Percentiles rank a stretch among this genome's conserved stretches.
phyloP scores from a whole-genome alignment of 768 basidiomycete genomes.

The Lentinula edodes region DNA sequence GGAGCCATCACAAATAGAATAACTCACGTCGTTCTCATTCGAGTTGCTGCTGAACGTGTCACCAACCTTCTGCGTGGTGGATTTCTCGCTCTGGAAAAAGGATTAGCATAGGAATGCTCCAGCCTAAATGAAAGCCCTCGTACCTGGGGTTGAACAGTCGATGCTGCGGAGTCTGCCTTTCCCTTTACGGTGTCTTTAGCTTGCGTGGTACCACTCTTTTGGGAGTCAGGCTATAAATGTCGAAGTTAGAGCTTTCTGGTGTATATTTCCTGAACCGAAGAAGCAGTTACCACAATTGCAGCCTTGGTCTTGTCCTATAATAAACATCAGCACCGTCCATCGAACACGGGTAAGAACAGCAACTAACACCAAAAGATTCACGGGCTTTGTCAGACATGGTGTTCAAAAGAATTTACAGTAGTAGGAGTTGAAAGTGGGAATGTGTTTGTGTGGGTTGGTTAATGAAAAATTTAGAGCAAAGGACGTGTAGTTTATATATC shows the following conservation, averaged over 20 bases:
- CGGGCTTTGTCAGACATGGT: slow-evolving; percentile 54
- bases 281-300: slow-evolving; percentile 38
- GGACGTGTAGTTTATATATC: no score
- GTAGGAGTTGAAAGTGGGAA: not conserved
- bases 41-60: slow-evolving; percentile 38
- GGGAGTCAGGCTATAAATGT: slow-evolving; percentile 43
- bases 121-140: no score
- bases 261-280: no score
- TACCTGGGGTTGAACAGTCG: slow-evolving; percentile 44
- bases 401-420: not conserved
- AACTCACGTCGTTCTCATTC: slow-evolving; percentile 25
- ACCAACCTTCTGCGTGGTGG: slow-evolving; percentile 39
- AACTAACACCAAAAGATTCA: slow-evolving; percentile 40
- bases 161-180: slow-evolving; percentile 39
- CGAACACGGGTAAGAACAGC: not conserved
- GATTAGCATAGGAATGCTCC: no score
- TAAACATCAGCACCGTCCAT: not conserved
- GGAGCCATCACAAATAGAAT: not conserved
- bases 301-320: slow-evolving; percentile 40
- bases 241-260: no score
- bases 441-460: no score
- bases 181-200: slow-evolving; percentile 44
- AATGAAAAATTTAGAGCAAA: no score
- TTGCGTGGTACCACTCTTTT: slow-evolving; percentile 50
- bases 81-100: slow-evolving; percentile 31